Evolutionary conservation across 495 filamentous ascomycete genomes (phyloP), one percentile per base, ranked within the genome.

Genomic region (Venustampulla echinocandica): DNA sequence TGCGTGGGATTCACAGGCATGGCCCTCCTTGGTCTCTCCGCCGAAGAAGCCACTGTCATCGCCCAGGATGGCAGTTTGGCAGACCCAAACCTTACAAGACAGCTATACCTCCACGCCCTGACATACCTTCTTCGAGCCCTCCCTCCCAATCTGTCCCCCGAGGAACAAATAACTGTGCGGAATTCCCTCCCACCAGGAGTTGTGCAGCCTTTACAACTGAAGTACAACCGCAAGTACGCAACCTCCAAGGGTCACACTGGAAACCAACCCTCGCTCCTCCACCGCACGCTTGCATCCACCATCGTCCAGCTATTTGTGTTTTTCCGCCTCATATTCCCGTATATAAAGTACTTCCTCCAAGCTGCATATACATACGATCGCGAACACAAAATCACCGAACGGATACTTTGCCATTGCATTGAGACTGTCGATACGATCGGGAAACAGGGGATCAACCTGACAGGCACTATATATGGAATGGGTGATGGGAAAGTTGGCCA

Each of bases 81-180:
- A 10, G 59, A 69, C 49, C 39, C 61, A 9, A 45, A 36, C 0
- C 72, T 83, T 22, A 73, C 74, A 33, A 71, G 84, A n/a, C 72
- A 76, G 14, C 68, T 85, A 1, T 88, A 85, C 58, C 65, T 89
- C 19, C 73, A 80, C 54, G 75, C 79, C 33, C 44, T 85, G 5
- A 67, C 73, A 5, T 85, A 86, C 57, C 66, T 88, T 2, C 71
- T 87, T 2, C 72, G 74, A 40, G 84, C 75, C 0, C 67, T 89
- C 0, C 84, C 85, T 0, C 38, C 56, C 0, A 69, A 84, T 45
- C 58, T 89, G 10, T 75, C 68, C 3, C 52, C 58, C 0, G 61
- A 67, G 30, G 73, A 80, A 42, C 45, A 59, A 24, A 38, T 67
- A 21, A 63, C 67, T 27, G 60, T 83, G 4, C 66, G 59, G 0